Base-by-base conservation (phyloP, 2,329 filamentous ascomycete genomes). In the Knufia petricola region DNA sequence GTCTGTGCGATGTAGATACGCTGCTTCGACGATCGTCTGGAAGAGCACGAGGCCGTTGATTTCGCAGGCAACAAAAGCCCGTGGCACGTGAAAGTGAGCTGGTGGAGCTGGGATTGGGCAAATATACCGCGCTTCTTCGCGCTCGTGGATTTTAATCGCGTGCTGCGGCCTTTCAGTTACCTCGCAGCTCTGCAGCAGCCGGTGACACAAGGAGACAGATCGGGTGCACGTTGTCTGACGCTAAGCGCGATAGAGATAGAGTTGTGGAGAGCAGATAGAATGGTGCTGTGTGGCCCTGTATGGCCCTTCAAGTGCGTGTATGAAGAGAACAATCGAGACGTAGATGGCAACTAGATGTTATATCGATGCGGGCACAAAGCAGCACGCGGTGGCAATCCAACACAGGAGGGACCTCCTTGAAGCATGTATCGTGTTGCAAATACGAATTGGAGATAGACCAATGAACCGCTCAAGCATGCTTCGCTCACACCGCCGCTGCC, bases 401-500 rank as follows among this genome's bases (percentile, higher is more conserved):
- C 21, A 26, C 31, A 39, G 44, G 32, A 39, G 21, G 12, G n/a
- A 24, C 23, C 44, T 39, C 44, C 44, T 47, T 47, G 44, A 47
- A 38, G 44, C 44, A 47, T 39, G 19, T 4, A 30, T 12, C 34
- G 44, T 37, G 8, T 47, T 15, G 32, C 10, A 30, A 26, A 30
- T 39, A 20, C 32, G 32, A 30, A 17, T 47, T 15, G 38, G 32
- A 26, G 26, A 20, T 36, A 30, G 19, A 30, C 44, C 44, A 47
- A 47, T 47, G 24, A 47, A 28, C 32, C 32, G 7, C 15, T 38
- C 19, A 21, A 24, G 39, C 34, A 47, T 39, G 44, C 32, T 47
- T 47, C 30, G 9, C 12, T 46, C 13, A 28, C 12, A 17, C 28
- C 8, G 12, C 2, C 13, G 28, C 28, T 30, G 20, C 21, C 44